Evolutionary conservation across 2,329 filamentous ascomycete species (phyloP), one percentile per base, ranked within the genome.

Genomic region (Trichoderma sp.): DNA sequence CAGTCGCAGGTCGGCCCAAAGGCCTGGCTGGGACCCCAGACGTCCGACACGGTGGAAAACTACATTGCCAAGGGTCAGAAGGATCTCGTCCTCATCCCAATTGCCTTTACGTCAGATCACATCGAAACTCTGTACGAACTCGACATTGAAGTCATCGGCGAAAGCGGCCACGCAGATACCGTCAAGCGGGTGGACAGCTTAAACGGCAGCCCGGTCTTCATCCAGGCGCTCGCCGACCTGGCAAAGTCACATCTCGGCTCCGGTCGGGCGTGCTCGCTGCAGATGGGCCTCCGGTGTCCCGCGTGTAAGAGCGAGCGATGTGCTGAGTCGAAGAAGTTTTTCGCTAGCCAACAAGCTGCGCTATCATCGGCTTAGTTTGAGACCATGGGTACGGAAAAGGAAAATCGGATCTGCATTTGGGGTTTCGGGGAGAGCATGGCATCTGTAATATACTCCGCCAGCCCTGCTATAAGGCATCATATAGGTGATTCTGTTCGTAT

Each of bases 61-160:
- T 96, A 97, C 74, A 88, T 98, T 69, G 87, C 90, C 74, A 93
- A 95, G 78, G 95, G 94, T 0, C 91, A 97, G 74, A 96, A 89
- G 63, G 93, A 99, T 74, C 83, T 99, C 63, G 83, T 97, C 1
- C 83, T 99, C 7, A 92, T 99, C 64, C 95, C 95, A 0, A 96
- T 99, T 69, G 95, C 95, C 6, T 99, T 99, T 76, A 99, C 95
- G 0, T 96, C 92, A n/a, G 95, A 99, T 73, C 95, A 99, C 75
- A 99, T 99, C 70, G 95, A 99, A 80, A 99, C 95, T 0, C 82
- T 99, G 0, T 98, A 90, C 75, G 95, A 99, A 77, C 81, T 99
- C 60, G 95, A 99, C 76, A 84, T 92, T 72, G 95, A 99, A 78
- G 92, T 99, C 45, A 98, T 99, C 73, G 90, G 92, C 65, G 93